Evolutionary conservation across 2,329 filamentous ascomycete species (phyloP).

Genomic region (Ceratocystis eucalypticola): DNA sequence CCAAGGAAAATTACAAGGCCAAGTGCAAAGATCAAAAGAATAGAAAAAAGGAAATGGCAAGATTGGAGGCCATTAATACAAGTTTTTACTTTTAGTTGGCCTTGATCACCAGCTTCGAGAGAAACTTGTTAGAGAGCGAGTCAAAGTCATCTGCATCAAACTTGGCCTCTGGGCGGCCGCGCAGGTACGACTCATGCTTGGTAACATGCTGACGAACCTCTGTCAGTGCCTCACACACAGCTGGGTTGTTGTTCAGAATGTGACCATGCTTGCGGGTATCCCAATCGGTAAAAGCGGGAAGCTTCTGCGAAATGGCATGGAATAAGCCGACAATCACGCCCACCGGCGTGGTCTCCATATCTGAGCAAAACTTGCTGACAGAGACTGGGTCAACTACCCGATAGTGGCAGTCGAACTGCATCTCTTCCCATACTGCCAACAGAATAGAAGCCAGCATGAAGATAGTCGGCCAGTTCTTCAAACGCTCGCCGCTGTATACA

Average conservation of each 20-base stretch:
- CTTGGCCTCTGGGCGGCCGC: slow-evolving; percentile 61
- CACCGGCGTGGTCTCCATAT: slow-evolving; percentile 93
- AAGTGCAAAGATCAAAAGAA: slow-evolving; percentile 20
- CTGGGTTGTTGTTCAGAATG: slow-evolving; percentile 75
- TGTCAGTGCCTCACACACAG: slow-evolving; percentile 90
- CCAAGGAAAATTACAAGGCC: background rate
- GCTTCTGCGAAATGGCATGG: slow-evolving; percentile 94
- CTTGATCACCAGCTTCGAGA: slow-evolving; percentile 90
- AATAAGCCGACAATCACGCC: slow-evolving; percentile 94
- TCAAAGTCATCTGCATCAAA: slow-evolving; percentile 92
- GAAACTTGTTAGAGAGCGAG: slow-evolving; percentile 90
- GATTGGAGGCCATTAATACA: background rate
- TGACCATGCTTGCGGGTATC: slow-evolving; percentile 84
- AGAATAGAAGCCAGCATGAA: slow-evolving; percentile 94
- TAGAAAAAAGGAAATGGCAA: slow-evolving; percentile 23
- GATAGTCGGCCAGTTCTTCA: slow-evolving; percentile 98
- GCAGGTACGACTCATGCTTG: slow-evolving; percentile 83
- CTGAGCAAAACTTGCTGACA: slow-evolving; percentile 86
- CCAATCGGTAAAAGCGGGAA: slow-evolving; percentile 87
- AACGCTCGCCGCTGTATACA: slow-evolving; percentile 90
- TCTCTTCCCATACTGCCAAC: slow-evolving; percentile 92
- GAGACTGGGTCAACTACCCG: slow-evolving; percentile 70
- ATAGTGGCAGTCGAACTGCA: slow-evolving; percentile 98
- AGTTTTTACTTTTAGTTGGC: slow-evolving; percentile 52
- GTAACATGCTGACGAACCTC: slow-evolving; percentile 86